Base-by-base conservation (phyloP, 345 rosid species). In the Citrus inodora region DNA sequence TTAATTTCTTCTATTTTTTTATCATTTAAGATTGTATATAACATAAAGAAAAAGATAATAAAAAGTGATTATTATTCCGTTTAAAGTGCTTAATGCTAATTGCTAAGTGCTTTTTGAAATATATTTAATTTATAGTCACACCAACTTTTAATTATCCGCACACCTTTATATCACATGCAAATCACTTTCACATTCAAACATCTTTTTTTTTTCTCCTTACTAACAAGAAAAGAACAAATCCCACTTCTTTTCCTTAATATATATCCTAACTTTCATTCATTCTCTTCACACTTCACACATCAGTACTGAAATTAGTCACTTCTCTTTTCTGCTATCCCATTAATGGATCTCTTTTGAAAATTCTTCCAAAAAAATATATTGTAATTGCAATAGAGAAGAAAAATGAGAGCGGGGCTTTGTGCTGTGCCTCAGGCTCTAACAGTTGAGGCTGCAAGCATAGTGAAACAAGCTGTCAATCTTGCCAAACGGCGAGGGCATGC, bases 401-500 rank as follows among this genome's bases (percentile, higher is more conserved):
- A 74, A 66, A 91, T 91, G 95, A 89, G 96, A 80, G 79, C 85
- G 46, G 92, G 91, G 75, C 80, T 90, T 79, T 92, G 92, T 70
- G 76, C 85, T 27, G 80, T 87, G 30, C 93, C 86, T 76, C 91
- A 90, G 68, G 83, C 90, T 48, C 87, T 92, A 22, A 90, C 96
- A 3, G 74, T 80, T 1, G 96, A 90, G 84, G 91, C 96, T 69
- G 83, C 83, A n/a, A 71, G 70, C 75, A 38, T 83, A 38, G 90
- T 92, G 60, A 92, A 90, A 58, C 91, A 89, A 84, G 96, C 96
- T 13, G 73, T 90, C 61, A 82, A 72, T 70, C 87, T 90, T n/a
- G 93, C 96, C 6, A 81, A 84, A 28, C 74, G 93, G 67, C 75
- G 96, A 64, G 93, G 96, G 13, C 96, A 92, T 74, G 89, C 93